phyloP scores from a whole-genome alignment of 1,284 basidiomycete species.

The Microstroma glucosiphilum region DNA sequence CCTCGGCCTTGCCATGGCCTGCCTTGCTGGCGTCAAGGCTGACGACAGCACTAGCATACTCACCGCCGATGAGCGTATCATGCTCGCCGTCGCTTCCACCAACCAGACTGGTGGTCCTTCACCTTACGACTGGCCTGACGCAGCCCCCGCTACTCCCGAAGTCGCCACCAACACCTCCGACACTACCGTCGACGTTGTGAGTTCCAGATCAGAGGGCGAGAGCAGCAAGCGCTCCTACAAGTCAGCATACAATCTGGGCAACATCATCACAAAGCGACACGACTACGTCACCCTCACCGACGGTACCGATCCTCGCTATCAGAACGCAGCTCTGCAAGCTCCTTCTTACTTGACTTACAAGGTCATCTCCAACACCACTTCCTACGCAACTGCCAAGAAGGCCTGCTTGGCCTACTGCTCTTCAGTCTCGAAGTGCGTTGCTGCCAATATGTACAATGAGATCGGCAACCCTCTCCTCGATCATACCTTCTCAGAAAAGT shows the following conservation, averaged over 20 bases:
- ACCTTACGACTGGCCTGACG: background rate
- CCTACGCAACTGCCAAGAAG: background rate
- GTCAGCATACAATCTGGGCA: background rate
- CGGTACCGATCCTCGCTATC: background rate
- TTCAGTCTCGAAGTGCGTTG: background rate
- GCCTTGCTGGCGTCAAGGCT: background rate
- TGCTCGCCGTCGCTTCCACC: background rate
- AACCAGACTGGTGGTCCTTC: constrained; percentile 3
- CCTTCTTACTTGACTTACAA: constrained; percentile 1
- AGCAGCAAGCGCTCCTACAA: background rate
- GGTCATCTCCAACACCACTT: constrained; percentile 1
- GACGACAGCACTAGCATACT: background rate
- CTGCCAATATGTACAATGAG: constrained; percentile 2
- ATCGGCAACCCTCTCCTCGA: constrained; percentile 1
- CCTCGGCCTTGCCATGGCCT: background rate
- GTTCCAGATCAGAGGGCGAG: background rate
- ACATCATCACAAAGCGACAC: background rate
- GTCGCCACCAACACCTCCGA: background rate
- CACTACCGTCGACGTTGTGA: background rate
- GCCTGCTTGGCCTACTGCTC: constrained; percentile 1
- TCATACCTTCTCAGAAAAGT: background rate
- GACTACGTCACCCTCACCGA: background rate
- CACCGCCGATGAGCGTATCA: too few species aligned
- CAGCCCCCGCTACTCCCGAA: background rate
- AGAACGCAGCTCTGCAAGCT: background rate